Evolutionary conservation across 148 eudicot species (phyloP).

Genomic region (Nyssa sinensis): DNA sequence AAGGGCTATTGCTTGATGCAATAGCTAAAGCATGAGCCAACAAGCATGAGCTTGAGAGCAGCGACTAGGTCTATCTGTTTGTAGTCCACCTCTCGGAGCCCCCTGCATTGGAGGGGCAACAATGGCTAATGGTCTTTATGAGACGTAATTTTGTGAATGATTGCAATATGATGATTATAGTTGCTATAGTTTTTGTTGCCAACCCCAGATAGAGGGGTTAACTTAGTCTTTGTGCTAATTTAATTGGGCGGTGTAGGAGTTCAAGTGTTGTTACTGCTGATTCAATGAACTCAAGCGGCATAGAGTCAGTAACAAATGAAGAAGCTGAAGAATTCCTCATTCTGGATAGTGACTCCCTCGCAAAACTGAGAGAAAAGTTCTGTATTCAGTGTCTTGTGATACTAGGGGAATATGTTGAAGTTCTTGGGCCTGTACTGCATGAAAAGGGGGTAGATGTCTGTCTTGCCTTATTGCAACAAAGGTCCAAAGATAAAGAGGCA

Average conservation of each 20-base stretch:
- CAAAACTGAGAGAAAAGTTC: constrained; percentile 73
- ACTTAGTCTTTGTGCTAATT: constrained; percentile 23
- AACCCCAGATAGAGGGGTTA: neutral
- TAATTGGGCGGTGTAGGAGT: constrained; percentile 45
- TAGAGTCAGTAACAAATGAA: constrained; percentile 49
- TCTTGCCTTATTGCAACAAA: constrained; percentile 64
- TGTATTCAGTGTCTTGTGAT: constrained; percentile 87
- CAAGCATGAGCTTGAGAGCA: too few species aligned
- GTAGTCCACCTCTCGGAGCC: too few species aligned
- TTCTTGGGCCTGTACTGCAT: constrained; percentile 87
- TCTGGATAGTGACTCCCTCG: constrained; percentile 57
- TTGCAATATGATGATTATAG: neutral
- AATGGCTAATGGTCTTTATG: too few species aligned
- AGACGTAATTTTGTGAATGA: too few species aligned
- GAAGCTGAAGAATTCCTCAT: constrained; percentile 67
- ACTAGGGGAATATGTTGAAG: constrained; percentile 96
- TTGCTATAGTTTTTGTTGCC: neutral
- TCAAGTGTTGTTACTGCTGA: constrained; percentile 35
- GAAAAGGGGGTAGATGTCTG: constrained; percentile 98
- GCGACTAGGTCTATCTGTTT: too few species aligned
- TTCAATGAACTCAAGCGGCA: constrained; percentile 30
- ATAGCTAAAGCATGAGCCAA: too few species aligned
- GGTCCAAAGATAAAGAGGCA: constrained; percentile 54
- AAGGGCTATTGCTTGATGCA: too few species aligned
- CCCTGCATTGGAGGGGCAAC: too few species aligned